These are phyloP conservation scores for Betula pendula DNA, from an alignment of 306 rosid genomes.

Conservation along the genomic window DNA sequence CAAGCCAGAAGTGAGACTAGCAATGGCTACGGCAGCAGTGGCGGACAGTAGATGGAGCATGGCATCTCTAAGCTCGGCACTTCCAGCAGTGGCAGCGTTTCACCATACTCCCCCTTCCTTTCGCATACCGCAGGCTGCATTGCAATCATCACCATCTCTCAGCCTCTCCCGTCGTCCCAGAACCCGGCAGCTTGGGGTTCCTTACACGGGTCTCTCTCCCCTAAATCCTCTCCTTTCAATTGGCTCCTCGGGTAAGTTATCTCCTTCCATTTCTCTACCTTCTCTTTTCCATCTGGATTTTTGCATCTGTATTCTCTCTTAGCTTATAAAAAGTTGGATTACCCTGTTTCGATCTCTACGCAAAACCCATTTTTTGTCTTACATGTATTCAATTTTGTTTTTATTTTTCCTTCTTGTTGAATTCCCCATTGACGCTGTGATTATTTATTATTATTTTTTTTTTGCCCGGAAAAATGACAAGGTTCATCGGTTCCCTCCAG, in stretches of 20 bases:
- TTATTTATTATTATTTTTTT: too few species aligned
- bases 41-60: constrained; percentile 50
- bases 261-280: not conserved
- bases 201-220: constrained; percentile 66
- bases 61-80: constrained; percentile 60
- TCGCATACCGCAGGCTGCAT: constrained; percentile 24
- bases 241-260: not conserved
- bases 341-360: not conserved
- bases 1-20: not conserved
- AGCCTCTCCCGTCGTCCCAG: not conserved
- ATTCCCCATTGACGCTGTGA: not conserved
- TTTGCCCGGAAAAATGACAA: not conserved
- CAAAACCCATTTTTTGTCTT: not conserved
- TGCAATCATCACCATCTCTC: not conserved
- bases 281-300: not conserved
- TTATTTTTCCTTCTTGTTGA: not conserved
- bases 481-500: too few species aligned
- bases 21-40: constrained; percentile 9
- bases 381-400: not conserved
- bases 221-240: constrained; percentile 34
- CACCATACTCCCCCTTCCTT: constrained; percentile 23
- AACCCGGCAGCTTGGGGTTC: constrained; percentile 26
- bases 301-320: not conserved
- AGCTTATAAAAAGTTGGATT: not conserved
- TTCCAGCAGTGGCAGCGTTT: constrained; percentile 35